Evolutionary conservation across 176 grass and related monocot genomes (phyloP).

Genomic region (Cenchrus fungigraminus): DNA sequence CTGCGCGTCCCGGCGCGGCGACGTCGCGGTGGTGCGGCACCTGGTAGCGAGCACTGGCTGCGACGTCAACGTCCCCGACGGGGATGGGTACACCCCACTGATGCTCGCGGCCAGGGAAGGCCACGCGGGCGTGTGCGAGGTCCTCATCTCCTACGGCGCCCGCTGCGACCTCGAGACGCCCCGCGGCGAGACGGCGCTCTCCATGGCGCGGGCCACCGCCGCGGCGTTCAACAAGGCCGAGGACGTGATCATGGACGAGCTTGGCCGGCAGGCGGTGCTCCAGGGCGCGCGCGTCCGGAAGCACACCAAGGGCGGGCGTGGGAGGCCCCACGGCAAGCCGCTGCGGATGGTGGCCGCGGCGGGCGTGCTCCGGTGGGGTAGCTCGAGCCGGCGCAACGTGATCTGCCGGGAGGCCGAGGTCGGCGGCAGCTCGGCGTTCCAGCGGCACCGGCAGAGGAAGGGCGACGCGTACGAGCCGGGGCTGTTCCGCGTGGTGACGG

Average conservation of each 20-base stretch:
- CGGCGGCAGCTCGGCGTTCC: conserved; percentile 78
- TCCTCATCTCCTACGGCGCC: conserved; percentile 72
- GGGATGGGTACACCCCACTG: conserved; percentile 82
- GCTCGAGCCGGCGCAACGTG: conserved; percentile 65
- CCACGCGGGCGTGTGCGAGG: conserved; percentile 65
- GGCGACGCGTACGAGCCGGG: conserved; percentile 64
- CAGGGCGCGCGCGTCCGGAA: conserved; percentile 64
- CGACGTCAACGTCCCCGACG: conserved; percentile 73
- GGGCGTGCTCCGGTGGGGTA: conserved; percentile 85
- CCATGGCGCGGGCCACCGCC: conserved; percentile 54
- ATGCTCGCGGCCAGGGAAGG: conserved; percentile 91
- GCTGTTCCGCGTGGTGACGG: conserved; percentile 83
- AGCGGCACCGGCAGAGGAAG: conserved; percentile 56
- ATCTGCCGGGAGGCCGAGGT: conserved; percentile 75
- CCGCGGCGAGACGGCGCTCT: conserved; percentile 83
- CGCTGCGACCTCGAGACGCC: conserved; percentile 55
- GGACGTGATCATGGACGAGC: conserved; percentile 78
- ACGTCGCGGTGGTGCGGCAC: conserved; percentile 58
- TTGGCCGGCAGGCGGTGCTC: conserved; percentile 65
- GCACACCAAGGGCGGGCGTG: conserved; percentile 86
- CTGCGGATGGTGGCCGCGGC: conserved; percentile 64
- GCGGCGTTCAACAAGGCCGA: conserved; percentile 60
- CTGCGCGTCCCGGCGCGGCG: conserved; percentile 72
- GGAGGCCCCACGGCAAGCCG: conserved; percentile 66
- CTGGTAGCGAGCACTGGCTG: conserved; percentile 62